phyloP scores from a whole-genome alignment of 2,329 filamentous ascomycete genomes.

The Coleophoma eucalyptorum region DNA sequence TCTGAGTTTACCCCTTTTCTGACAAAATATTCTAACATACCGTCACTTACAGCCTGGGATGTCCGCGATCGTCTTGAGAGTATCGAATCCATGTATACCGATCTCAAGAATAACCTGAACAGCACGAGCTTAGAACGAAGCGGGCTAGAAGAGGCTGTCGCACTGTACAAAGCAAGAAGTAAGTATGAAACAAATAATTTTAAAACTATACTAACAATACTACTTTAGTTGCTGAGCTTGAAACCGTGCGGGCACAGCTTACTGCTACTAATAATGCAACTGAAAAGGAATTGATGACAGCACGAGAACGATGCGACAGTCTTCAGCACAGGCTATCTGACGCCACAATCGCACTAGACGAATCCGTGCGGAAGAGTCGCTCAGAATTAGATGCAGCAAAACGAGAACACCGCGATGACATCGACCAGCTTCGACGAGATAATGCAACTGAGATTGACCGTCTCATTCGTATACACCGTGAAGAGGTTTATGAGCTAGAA shows the following conservation, averaged over 20 bases:
- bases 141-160: constrained; percentile 69
- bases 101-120: constrained; percentile 70
- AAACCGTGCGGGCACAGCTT: constrained; percentile 31
- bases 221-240: constrained; percentile 41
- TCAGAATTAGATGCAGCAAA: constrained; percentile 49
- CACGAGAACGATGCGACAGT: constrained; percentile 34
- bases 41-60: constrained; percentile 68
- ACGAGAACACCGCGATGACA: constrained; percentile 50
- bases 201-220: not conserved
- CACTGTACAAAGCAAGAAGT: constrained; percentile 62
- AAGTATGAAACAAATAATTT: constrained; percentile 15
- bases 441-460: constrained; percentile 52
- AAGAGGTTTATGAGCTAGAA: constrained; percentile 63
- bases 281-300: constrained; percentile 64
- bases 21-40: constrained; percentile 70
- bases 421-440: constrained; percentile 48
- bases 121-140: constrained; percentile 64
- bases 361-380: constrained; percentile 44
- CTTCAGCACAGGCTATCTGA: constrained; percentile 37
- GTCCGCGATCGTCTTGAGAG: constrained; percentile 71
- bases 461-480: constrained; percentile 57
- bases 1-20: constrained; percentile 51
- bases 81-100: constrained; percentile 71
- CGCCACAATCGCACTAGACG: constrained; percentile 46
- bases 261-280: constrained; percentile 44